A percentile compares a stretch with the other conserved stretches of the same genome.
Conservation (phyloP, 352 stramenopile genomes). For the Globisporangium ultimum region DNA sequence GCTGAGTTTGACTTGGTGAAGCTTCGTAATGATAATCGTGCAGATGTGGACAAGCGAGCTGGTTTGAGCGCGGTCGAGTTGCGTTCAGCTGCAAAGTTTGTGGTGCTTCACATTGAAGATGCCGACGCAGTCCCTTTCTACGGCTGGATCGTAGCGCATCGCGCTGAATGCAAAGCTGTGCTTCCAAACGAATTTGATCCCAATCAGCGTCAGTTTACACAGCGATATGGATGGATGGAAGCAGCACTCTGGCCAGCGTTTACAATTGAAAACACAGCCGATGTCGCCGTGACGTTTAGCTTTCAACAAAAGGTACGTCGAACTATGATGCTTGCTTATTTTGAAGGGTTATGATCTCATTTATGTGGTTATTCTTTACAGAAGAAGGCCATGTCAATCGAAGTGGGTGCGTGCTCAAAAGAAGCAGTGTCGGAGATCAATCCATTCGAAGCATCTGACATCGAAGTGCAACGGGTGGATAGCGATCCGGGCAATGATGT, state of each 20-base stretch:
- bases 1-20: conserved; percentile 54
- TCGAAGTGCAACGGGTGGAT: conserved; percentile 14
- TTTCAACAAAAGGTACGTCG: conserved; percentile 41
- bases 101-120: conserved; percentile 13
- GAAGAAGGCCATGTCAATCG: conserved; percentile 9
- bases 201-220: conserved; percentile 29
- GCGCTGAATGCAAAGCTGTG: conserved; percentile 32
- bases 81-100: conserved; percentile 22
- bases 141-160: conserved; percentile 30
- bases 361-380: not conserved
- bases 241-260: conserved; percentile 44
- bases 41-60: not conserved
- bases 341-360: not conserved
- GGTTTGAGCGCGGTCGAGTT: not conserved
- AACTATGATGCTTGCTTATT: not conserved
- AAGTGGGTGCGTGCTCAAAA: conserved; percentile 16
- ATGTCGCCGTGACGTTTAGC: conserved; percentile 22
- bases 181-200: conserved; percentile 48
- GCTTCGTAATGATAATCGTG: conserved; percentile 15
- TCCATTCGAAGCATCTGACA: conserved; percentile 25
- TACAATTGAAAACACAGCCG: conserved; percentile 32
- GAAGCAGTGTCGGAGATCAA: conserved; percentile 35
- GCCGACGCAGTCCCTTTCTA: conserved; percentile 17
- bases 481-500: not conserved
- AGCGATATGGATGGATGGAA: conserved; percentile 54